phyloP scores from a whole-genome alignment of 371 early-diverging fungal species.

The Mucor irregularis region DNA sequence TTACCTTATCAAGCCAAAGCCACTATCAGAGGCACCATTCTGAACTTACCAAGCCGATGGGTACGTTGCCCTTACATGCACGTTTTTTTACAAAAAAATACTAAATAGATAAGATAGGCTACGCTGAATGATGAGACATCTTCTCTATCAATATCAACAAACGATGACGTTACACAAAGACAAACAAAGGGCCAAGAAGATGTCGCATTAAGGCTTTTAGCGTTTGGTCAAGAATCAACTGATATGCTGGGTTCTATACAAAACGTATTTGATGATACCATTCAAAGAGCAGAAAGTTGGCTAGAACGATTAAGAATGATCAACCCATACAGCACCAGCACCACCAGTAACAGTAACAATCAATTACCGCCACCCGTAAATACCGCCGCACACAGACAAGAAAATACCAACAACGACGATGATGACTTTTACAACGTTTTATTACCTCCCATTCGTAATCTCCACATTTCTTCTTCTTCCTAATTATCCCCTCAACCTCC shows the following conservation, averaged over 20 bases:
- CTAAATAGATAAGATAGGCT: constrained; percentile 20
- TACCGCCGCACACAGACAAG: not conserved
- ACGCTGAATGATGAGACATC: constrained; percentile 19
- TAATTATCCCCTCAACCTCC: too few relatives aligned
- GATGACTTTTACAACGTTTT: constrained; percentile 19
- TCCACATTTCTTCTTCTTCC: constrained; percentile 12
- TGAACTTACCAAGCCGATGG: constrained; percentile 84
- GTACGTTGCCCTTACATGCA: too few relatives aligned
- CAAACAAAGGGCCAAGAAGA: constrained; percentile 25
- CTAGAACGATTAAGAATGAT: constrained; percentile 49
- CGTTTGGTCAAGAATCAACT: constrained; percentile 81
- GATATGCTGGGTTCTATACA: constrained; percentile 78
- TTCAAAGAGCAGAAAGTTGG: constrained; percentile 81
- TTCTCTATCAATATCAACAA: not conserved
- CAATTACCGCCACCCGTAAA: not conserved
- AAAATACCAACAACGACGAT: not conserved
- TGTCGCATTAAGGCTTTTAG: constrained; percentile 36
- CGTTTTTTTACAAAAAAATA: too few relatives aligned
- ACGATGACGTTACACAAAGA: constrained; percentile 4
- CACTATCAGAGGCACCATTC: constrained; percentile 79
- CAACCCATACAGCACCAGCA: constrained; percentile 1
- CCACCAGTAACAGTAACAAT: not conserved
- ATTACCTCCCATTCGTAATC: constrained; percentile 33
- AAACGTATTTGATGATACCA: constrained; percentile 72
- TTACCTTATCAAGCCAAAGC: constrained; percentile 81